Evolutionary conservation across 2,329 filamentous ascomycete genomes (phyloP), one percentile per base, ranked within the genome.

Genomic region (Colletotrichum higginsianum): DNA sequence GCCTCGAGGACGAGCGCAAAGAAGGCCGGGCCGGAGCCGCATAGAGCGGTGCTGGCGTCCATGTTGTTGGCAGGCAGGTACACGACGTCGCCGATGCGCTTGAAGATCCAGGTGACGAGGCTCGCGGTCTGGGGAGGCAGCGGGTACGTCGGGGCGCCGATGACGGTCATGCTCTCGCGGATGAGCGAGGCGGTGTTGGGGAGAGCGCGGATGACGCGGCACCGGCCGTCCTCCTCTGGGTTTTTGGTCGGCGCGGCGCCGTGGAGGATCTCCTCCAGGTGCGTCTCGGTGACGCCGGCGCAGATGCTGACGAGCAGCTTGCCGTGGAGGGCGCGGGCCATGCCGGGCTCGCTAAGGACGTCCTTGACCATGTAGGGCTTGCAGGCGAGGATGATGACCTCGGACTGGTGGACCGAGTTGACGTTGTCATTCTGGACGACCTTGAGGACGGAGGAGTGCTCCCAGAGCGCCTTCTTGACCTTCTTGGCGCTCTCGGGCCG

Each of bases 271-370:
- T 83, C 82, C 77, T 92, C 88, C 74, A 97, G 90, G 77, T 95
- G 90, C 60, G 88, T 81, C 18, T 90, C 89, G 2, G 92, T 90
- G 26, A 96, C 89, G 68, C 95, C 95, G 5, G 94, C 94, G 72
- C 93, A 90, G 75, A 97, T 94, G 77, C 90, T 93, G 80, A 97
- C 92, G 49, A 97, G 85, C 6, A 97, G 87, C 82, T 97, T 97
- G 53, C 93, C 93, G 71, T 89, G 84, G 16, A 97, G 87, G 1
- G 94, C 94, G 73, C 92, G 88, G 61, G 86, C 85, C 84, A 97
- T 93, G 57, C 92, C 93, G 3, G 89, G 83, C 70, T 88, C 89
- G 66, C 86, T 84, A 1, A 97, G 87, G 55, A 97, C 88, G 16
- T 90, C 89, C 69, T 88, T 86, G 72, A 93, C 90, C 85, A 92